phyloP scores from a whole-genome alignment of 73 alveolate genomes.

The Paraurostyla sp. region DNA sequence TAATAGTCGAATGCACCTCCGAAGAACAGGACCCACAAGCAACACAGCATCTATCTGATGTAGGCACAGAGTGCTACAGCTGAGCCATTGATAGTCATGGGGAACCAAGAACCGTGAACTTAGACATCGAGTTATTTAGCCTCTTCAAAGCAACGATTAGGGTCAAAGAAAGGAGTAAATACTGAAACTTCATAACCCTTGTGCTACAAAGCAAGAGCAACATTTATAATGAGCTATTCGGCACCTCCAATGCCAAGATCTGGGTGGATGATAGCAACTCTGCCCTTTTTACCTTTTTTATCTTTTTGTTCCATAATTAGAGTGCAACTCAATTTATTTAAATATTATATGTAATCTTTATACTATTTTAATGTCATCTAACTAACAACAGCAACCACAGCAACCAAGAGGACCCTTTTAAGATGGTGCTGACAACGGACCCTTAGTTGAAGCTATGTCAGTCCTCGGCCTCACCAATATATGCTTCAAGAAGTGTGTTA shows the following conservation, averaged over 20 bases:
- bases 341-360: not conserved
- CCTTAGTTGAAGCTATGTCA: constrained; percentile 57
- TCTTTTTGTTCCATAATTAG: not conserved
- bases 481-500: constrained; percentile 54
- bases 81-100: constrained; percentile 91
- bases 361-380: not conserved
- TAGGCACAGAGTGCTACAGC: constrained; percentile 95
- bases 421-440: constrained; percentile 24
- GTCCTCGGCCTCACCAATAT: constrained; percentile 42
- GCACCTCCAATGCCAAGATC: constrained; percentile 99
- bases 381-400: not conserved
- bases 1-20: constrained; percentile 95
- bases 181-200: constrained; percentile 91
- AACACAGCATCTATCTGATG: constrained; percentile 92
- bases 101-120: constrained; percentile 93
- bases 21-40: constrained; percentile 92
- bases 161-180: constrained; percentile 97
- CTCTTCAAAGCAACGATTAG: constrained; percentile 93
- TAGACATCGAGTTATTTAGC: constrained; percentile 92
- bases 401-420: constrained; percentile 1
- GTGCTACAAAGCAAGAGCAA: constrained; percentile 95
- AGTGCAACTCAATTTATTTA: not conserved
- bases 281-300: not conserved
- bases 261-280: constrained; percentile 93
- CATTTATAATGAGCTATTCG: constrained; percentile 95